Conservation (phyloP, 2,329 filamentous ascomycete species). For the Trichothecium roseum region DNA sequence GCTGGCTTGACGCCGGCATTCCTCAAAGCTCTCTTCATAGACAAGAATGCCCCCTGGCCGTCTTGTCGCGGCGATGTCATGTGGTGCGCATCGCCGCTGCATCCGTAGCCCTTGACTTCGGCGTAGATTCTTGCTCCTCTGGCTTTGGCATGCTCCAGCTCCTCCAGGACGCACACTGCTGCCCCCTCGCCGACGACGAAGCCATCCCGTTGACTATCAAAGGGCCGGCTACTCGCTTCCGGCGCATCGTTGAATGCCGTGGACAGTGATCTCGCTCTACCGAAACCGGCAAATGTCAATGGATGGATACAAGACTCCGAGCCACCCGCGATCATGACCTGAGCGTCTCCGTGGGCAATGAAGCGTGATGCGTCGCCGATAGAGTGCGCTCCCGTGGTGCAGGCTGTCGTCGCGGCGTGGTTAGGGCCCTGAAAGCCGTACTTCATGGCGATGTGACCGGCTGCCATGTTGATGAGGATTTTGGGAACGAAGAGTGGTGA, state of each 20-base stretch:
- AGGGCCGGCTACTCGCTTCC: conserved; percentile 66
- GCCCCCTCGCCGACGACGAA: conserved; percentile 94
- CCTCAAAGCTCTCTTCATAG: conserved; percentile 76
- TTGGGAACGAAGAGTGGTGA: conserved; percentile 90
- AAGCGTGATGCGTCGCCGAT: conserved; percentile 91
- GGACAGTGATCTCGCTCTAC: conserved; percentile 74
- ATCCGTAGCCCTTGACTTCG: conserved; percentile 80
- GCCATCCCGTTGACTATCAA: conserved; percentile 68
- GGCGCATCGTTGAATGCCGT: conserved; percentile 71
- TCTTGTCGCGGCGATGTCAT: conserved; percentile 84
- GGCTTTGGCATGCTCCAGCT: conserved; percentile 74
- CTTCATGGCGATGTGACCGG: conserved; percentile 89
- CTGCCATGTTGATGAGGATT: conserved; percentile 87
- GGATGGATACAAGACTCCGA: conserved; percentile 95
- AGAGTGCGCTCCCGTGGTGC: conserved; percentile 90
- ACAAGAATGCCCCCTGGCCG: conserved; percentile 68
- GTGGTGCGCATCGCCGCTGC: conserved; percentile 83
- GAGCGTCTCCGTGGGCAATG: conserved; percentile 80
- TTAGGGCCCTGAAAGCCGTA: conserved; percentile 86
- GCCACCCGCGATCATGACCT: conserved; percentile 94
- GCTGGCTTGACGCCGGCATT: conserved; percentile 59
- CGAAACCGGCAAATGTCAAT: conserved; percentile 83
- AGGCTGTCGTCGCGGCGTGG: conserved; percentile 86
- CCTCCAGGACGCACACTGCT: conserved; percentile 79
- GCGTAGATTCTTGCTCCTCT: conserved; percentile 78